Base-by-base conservation (phyloP, 148 eudicot species). In the Vaccinium vitisidaea region DNA sequence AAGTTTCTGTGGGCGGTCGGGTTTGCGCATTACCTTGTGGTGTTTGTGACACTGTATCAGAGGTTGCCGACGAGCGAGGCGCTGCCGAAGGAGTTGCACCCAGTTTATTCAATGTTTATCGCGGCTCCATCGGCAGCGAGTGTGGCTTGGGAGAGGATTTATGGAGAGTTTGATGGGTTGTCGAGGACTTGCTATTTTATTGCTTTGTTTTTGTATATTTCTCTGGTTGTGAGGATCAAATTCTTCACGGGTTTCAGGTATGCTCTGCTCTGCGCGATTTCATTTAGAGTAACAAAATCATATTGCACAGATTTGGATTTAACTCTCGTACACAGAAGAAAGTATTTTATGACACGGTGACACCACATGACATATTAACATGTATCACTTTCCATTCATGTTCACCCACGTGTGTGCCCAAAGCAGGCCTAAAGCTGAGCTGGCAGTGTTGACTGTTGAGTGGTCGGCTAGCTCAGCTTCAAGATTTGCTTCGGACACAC, bases 111-210 rank as follows among this genome's bases (percentile, higher is more conserved):
- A 5, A 95, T 94, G 98, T 97, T 97, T 77, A 95, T 97, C 16
- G 98, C 99, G 0, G 92, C 99, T 23, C 99, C 99, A 5, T 90
- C 98, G 0, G 98, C 98, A 15, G 99, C 99, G 1, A 95, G 98
- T 84, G 86, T 97, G 84, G 99, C 99, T 83, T 97, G 99, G 98
- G 94, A 88, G 8, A 81, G 83, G 76, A 90, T 97, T 8, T 95
- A 97, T 87, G 99, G 94, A 10, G 98, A 93, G 75, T 97, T 95
- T 83, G 98, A 95, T 88, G 96, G 94, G 27, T 88, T 94, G 81
- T 84, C 98, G 21, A 91, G 96, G 89, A 97, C 98, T 80, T 94
- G 96, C 89, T 97, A 74, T 90, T 97, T 97, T 88, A 97, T 97
- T 79, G 98, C 99, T 8, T 84, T 97, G 86, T 95, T 97, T 74